These are phyloP conservation scores for Yarrowia hollandica DNA, from an alignment of 805 yeast species.

Conservation along the genomic window DNA sequence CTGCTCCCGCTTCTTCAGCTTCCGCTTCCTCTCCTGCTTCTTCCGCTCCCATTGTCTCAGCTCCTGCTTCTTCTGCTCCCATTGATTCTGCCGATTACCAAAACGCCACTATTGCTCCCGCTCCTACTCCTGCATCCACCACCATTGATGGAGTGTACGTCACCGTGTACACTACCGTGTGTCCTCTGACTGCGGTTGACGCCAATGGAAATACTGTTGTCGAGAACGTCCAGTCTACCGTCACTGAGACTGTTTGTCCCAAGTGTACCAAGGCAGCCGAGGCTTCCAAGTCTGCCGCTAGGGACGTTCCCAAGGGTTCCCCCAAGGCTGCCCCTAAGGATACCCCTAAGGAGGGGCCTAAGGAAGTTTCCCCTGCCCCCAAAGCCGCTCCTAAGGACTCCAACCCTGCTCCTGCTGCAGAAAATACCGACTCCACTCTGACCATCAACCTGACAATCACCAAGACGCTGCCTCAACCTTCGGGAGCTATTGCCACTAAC, in stretches of 20 bases:
- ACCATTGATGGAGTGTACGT: neutral
- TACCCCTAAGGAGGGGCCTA: no score
- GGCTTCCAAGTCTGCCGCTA: neutral
- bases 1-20: no score
- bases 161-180: conserved; percentile 3
- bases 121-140: neutral
- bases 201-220: neutral
- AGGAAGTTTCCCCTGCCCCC: neutral
- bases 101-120: neutral
- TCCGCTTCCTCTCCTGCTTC: no score
- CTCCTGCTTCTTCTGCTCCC: no score
- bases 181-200: neutral
- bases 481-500: neutral
- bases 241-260: conserved; percentile 8
- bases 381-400: neutral
- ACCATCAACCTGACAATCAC: neutral
- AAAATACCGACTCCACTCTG: neutral
- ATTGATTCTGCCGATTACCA: no score
- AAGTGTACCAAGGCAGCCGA: conserved; percentile 1
- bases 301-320: neutral
- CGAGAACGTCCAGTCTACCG: neutral
- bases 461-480: neutral
- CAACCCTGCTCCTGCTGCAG: neutral
- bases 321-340: neutral
- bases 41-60: no score